Conservation (phyloP, 176 grass and related monocot species). For the Raddia distichophylla region DNA sequence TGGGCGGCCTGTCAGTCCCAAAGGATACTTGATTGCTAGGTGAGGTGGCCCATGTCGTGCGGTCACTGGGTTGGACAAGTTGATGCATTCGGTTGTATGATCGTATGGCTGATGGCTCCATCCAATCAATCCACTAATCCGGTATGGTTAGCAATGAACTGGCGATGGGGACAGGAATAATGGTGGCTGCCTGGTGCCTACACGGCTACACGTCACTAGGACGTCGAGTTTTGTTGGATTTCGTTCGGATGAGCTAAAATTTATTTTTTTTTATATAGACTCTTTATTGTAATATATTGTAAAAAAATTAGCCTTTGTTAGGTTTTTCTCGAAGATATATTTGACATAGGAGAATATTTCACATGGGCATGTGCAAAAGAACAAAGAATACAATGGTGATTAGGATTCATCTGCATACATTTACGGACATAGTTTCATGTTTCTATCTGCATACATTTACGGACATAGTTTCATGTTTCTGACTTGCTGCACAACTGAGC, state of each 20-base stretch:
- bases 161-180: constrained; percentile 3
- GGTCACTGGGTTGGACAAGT: neutral
- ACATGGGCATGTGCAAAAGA: neutral
- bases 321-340: too few species aligned
- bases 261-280: too few species aligned
- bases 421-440: neutral
- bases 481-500: neutral
- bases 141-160: neutral
- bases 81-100: neutral
- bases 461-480: neutral
- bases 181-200: too few species aligned
- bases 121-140: neutral
- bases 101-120: neutral
- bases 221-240: too few species aligned
- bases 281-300: too few species aligned
- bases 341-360: neutral
- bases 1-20: neutral
- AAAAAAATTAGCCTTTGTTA: too few species aligned
- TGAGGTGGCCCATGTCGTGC: neutral
- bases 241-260: too few species aligned
- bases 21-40: neutral
- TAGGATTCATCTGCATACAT: neutral
- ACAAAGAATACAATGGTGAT: neutral
- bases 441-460: neutral
- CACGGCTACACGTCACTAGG: too few species aligned